Base-by-base conservation (phyloP, 2,329 filamentous ascomycete genomes). In the Aureobasidium sp. region DNA sequence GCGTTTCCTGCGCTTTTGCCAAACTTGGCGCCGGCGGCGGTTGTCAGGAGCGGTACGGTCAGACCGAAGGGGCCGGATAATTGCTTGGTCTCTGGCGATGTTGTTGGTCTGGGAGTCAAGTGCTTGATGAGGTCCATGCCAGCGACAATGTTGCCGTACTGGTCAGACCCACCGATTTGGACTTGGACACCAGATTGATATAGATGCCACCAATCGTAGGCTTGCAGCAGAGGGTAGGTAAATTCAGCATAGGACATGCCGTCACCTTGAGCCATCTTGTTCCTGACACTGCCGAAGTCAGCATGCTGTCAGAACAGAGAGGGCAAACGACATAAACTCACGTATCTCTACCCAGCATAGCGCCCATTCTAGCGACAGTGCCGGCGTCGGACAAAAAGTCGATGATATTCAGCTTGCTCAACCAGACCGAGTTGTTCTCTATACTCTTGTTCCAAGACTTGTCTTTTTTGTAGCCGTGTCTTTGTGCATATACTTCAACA, bases 191-290 rank as follows among this genome's bases (percentile, higher is more conserved):
- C 80, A 27, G 81, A 80, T 51, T 84, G 81, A 75, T 89, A 95
- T 77, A 97, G 82, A 68, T 89, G 82, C 90, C 90, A 97, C 84
- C 92, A 99, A 73, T 99, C 94, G 88, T 92, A 97, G 25, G 88
- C 91, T 73, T 99, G 94, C 69, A 97, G 84, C 17, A 99, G 77
- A 1, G 95, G 94, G 71, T 99, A 99, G 45, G 86, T 84, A 74
- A 99, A 96, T 72, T 99, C 94, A 39, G 90, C 87, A 69, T 95
- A 89, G 0, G 92, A 95, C 88, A 99, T 93, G 68, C 94, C 95
- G 66, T 94, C 89, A 41, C 91, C 90, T 59, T 86, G 86, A n/a
- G 83, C 82, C 80, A 97, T 82, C 70, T 91, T 90, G 62, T 85
- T 87, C 75, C 91, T 94, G 61, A 95, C 91, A 37, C 84, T 86